Base-by-base conservation (phyloP, 768 basidiomycete genomes). In the Hemileccinum rubropunctum region DNA sequence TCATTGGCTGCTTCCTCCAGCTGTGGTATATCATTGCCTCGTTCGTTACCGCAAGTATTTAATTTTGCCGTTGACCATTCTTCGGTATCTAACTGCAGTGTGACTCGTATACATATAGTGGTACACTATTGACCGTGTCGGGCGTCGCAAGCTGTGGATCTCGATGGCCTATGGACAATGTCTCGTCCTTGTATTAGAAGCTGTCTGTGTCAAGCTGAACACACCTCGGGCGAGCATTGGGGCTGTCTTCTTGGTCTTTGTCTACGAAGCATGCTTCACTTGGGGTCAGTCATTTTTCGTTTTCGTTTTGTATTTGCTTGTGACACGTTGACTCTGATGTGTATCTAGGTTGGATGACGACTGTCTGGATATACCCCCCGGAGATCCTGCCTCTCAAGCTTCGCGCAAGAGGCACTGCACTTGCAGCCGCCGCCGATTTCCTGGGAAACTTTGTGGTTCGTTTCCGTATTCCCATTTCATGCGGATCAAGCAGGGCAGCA, bases 341-440 rank as follows among this genome's bases (percentile, higher is more conserved):
- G 23, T 8, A 15, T 32, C 8, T 14, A 52, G 51, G 51, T 20
- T 52, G 51, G 51, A 47, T 52, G 46, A 27, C 40, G 8, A 52
- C 51, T 10, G 51, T 52, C 26, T 52, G 51, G 51, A 30, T 52
- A 20, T 52, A 52, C 27, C 51, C 45, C 21, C 41, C 51, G 3
- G 51, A 52, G 20, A 42, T 52, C 39, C 39, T 52, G 12, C 51
- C 51, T 13, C 51, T 47, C 40, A 52, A 52, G 17, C 40, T 52
- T 15, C 51, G 45, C 36, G 45, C 45, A 20, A 42, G 47, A 14
- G 51, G 51, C 18, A 39, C 51, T 1, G 51, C 51, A 3, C 45
- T 52, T 13, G 40, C 45, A 3, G 14, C 51, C 2, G 51, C 45
- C 1, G 51, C 51, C 3, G 45, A 52, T 18, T 52, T 52, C 13